phyloP scores from a whole-genome alignment of 176 grass and related monocot genomes.

The Zoysia japonica region DNA sequence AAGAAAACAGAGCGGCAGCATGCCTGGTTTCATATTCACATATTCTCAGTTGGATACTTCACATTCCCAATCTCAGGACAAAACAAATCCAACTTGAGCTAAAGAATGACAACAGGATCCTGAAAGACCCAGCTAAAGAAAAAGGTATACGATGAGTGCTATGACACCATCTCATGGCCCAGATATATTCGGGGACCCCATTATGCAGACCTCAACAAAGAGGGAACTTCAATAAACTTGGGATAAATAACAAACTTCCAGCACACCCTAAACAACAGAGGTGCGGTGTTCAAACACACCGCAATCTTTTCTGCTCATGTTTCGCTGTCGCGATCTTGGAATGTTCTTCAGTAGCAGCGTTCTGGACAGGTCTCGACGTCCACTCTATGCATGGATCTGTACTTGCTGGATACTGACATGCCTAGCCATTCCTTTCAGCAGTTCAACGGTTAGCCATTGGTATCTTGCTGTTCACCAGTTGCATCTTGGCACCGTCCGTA shows the following conservation, averaged over 20 bases:
- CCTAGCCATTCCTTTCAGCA: slow-evolving; percentile 6
- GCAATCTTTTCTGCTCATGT: neutral
- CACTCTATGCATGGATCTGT: slow-evolving; percentile 7
- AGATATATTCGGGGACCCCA: neutral
- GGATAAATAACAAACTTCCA: neutral
- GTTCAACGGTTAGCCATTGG: slow-evolving; percentile 25
- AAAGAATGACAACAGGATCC: neutral
- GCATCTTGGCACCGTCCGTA: slow-evolving; percentile 29
- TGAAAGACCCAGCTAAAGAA: neutral
- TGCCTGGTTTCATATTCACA: neutral
- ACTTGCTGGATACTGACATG: neutral
- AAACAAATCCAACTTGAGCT: neutral
- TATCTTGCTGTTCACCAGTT: neutral
- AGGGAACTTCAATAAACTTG: neutral
- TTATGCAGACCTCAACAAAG: neutral
- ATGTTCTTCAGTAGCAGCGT: slow-evolving; percentile 7
- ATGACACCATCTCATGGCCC: slow-evolving; percentile 12
- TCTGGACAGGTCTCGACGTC: neutral
- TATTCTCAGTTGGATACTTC: no score
- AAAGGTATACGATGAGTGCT: neutral
- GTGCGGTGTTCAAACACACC: no score
- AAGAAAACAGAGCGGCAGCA: neutral
- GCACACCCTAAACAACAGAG: neutral
- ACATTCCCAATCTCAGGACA: neutral
- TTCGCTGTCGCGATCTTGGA: neutral